Conservation (phyloP, 805 yeast species). For the Yamadazyma endophytica region DNA sequence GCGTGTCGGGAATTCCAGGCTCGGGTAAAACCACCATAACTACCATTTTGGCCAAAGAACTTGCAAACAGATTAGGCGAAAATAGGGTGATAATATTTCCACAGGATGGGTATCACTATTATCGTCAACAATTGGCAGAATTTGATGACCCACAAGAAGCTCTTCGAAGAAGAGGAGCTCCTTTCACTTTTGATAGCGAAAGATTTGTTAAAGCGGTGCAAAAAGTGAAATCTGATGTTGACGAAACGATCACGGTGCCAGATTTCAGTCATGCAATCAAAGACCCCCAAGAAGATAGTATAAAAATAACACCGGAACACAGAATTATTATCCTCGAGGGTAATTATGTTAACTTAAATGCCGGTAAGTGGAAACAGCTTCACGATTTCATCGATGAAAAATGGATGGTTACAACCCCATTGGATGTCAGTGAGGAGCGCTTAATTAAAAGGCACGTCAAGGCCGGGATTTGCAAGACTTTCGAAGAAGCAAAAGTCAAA, state of each 20-base stretch:
- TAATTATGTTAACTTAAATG: conserved; percentile 57
- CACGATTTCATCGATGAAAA: conserved; percentile 34
- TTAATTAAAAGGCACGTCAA: conserved; percentile 64
- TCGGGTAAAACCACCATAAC: conserved; percentile 79
- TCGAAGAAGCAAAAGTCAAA: conserved; percentile 49
- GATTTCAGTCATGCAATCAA: conserved; percentile 70
- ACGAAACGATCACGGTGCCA: conserved; percentile 44
- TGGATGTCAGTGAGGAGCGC: conserved; percentile 45
- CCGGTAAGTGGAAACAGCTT: conserved; percentile 59
- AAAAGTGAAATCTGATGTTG: conserved; percentile 11
- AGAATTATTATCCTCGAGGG: conserved; percentile 73
- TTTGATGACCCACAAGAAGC: conserved; percentile 58
- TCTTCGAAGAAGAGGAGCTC: conserved; percentile 71
- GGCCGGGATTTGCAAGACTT: conserved; percentile 46
- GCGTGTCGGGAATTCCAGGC: conserved; percentile 82
- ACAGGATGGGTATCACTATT: conserved; percentile 40
- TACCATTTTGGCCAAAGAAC: conserved; percentile 29
- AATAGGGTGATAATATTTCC: conserved; percentile 23
- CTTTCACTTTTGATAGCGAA: conserved; percentile 73
- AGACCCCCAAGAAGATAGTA: conserved; percentile 65
- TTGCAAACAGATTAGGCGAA: conserved; percentile 8
- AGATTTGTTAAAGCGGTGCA: conserved; percentile 21
- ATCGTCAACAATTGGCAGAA: conserved; percentile 22
- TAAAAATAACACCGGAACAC: conserved; percentile 41
- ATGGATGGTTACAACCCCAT: conserved; percentile 50